phyloP scores from a whole-genome alignment of 352 stramenopile species.

The Phytophthora constricta region DNA sequence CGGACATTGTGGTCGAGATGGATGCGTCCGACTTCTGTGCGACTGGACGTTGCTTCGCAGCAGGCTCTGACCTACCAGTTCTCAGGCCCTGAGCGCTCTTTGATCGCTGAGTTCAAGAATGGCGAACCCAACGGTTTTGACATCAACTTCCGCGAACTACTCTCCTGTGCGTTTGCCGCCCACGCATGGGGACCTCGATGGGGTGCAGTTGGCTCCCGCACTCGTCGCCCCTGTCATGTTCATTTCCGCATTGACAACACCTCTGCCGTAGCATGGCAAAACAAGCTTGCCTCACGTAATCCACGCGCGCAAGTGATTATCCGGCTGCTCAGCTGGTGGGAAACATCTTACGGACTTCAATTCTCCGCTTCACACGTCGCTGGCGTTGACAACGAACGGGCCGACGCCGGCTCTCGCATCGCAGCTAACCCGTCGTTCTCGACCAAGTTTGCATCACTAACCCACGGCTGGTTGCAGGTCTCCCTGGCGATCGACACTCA shows the following conservation, averaged over 20 bases:
- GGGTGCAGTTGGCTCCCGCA: neutral
- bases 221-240: neutral
- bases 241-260: conserved; percentile 1
- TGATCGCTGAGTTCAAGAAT: neutral
- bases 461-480: too few species aligned
- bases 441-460: too few species aligned
- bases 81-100: neutral
- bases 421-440: too few species aligned
- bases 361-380: neutral
- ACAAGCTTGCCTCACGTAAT: neutral
- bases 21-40: neutral
- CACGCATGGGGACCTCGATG: neutral
- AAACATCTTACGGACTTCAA: neutral
- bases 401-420: neutral
- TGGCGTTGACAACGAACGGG: neutral
- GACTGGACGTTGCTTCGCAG: neutral
- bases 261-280: neutral
- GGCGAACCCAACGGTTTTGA: neutral
- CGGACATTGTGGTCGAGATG: neutral
- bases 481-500: too few species aligned
- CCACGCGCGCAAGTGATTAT: neutral
- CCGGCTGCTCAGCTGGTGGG: neutral
- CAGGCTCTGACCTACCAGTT: neutral
- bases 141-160: conserved; percentile 1
- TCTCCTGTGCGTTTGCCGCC: neutral